These are phyloP conservation scores for Penicillium corylophilum DNA, from an alignment of 2,329 filamentous ascomycete genomes.

Conservation along the genomic window DNA sequence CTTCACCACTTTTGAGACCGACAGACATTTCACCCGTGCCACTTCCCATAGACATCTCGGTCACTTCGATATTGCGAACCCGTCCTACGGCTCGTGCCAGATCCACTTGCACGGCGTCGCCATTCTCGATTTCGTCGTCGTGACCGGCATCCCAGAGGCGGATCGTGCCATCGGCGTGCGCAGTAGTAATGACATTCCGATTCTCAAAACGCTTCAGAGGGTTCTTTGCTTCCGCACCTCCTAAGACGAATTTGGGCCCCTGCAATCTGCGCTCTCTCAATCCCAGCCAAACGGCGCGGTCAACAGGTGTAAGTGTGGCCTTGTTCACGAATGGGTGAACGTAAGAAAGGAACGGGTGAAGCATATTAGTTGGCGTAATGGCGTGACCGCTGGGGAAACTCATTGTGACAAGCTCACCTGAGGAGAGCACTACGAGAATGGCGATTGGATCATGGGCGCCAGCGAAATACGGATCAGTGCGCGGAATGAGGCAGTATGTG, in stretches of 20 bases:
- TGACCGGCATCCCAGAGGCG: conserved; percentile 90
- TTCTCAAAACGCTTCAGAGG: conserved; percentile 75
- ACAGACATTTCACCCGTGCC: conserved; percentile 80
- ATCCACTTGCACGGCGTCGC: conserved; percentile 77
- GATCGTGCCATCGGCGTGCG: conserved; percentile 89
- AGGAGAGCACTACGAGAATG: conserved; percentile 73
- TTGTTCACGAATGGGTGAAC: conserved; percentile 85
- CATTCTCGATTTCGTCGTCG: conserved; percentile 90
- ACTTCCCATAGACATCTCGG: conserved; percentile 76
- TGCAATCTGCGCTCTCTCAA: conserved; percentile 81
- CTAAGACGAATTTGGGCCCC: conserved; percentile 74
- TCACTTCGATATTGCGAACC: conserved; percentile 73
- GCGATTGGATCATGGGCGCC: conserved; percentile 90
- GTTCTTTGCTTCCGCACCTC: conserved; percentile 70
- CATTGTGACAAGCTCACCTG: conserved; percentile 84
- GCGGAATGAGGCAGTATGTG: conserved; percentile 81
- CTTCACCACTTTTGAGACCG: conserved; percentile 78
- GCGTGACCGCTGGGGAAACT: conserved; percentile 91
- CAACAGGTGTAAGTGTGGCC: conserved; percentile 69
- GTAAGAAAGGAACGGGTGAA: conserved; percentile 83
- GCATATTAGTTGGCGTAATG: conserved; percentile 87
- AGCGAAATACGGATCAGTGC: conserved; percentile 77
- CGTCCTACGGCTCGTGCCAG: conserved; percentile 77
- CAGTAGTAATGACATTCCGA: conserved; percentile 79
- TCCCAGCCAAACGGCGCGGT: conserved; percentile 80